phyloP scores from a whole-genome alignment of 352 stramenopile species.

The Globisporangium viniferum region DNA sequence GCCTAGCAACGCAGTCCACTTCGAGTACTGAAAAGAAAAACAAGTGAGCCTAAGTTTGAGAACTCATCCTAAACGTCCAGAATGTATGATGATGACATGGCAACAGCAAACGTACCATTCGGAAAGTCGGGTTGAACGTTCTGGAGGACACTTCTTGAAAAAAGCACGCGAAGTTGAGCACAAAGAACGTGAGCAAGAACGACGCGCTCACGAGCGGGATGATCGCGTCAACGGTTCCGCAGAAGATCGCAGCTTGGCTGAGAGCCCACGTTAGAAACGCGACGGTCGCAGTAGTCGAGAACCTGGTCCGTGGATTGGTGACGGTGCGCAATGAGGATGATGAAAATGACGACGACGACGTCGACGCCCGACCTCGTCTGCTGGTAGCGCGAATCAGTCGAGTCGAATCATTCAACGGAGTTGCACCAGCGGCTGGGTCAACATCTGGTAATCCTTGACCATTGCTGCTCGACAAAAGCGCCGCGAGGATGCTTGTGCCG shows the following conservation, averaged over 20 bases:
- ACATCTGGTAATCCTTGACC: background rate
- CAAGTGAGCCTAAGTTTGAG: background rate
- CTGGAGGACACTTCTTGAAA: conserved; percentile 45
- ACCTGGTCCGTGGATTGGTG: background rate
- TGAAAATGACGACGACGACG: background rate
- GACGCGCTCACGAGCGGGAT: conserved; percentile 40
- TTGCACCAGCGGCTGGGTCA: background rate
- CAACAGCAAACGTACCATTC: conserved; percentile 29
- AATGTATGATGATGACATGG: background rate
- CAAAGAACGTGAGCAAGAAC: conserved; percentile 45
- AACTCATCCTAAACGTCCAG: background rate
- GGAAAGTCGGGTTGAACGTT: conserved; percentile 35
- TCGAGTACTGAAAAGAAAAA: conserved; percentile 34
- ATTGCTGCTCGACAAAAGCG: conserved; percentile 3
- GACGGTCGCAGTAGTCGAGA: background rate
- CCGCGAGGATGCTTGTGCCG: conserved; percentile 20
- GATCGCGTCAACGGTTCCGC: conserved; percentile 37
- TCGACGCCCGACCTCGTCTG: background rate
- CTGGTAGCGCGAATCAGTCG: background rate
- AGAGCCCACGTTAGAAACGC: conserved; percentile 27
- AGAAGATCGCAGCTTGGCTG: conserved; percentile 30
- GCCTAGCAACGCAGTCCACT: conserved; percentile 44
- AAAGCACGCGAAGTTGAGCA: conserved; percentile 56
- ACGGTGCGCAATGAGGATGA: background rate
- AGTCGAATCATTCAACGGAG: background rate